Evolutionary conservation across 2,329 filamentous ascomycete genomes (phyloP).

Genomic region (Fusarium lyarnte): DNA sequence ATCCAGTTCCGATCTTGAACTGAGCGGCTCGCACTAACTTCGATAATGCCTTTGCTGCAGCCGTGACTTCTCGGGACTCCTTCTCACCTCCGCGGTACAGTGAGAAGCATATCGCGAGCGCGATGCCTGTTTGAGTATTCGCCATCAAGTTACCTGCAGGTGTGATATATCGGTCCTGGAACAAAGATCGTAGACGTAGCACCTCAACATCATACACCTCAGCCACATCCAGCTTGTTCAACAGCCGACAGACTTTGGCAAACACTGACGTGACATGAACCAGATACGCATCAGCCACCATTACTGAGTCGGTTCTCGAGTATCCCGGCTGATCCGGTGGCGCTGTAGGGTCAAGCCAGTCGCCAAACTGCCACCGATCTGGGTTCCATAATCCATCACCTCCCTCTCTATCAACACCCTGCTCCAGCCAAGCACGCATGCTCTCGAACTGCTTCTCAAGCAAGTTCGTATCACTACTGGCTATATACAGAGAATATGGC

Average conservation of each 20-base stretch:
- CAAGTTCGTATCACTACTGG: no score
- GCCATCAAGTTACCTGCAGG: neutral
- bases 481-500: no score
- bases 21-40: neutral
- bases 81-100: neutral
- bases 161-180: neutral
- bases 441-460: no score
- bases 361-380: no score
- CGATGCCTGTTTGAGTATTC: neutral
- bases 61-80: neutral
- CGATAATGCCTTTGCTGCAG: neutral
- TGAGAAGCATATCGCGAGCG: neutral
- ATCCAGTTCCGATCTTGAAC: neutral
- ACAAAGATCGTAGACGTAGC: rapidly evolving
- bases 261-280: rapidly evolving
- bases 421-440: no score
- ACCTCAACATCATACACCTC: neutral
- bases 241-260: neutral
- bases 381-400: no score
- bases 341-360: no score
- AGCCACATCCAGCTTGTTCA: neutral
- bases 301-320: no score
- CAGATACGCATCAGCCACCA: neutral
- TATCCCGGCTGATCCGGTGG: no score
- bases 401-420: no score